Percentiles rank a stretch among this genome's conserved stretches.
Conservation (phyloP, 2,329 filamentous ascomycete species). For the Graphilbum ipis-grandicollis region DNA sequence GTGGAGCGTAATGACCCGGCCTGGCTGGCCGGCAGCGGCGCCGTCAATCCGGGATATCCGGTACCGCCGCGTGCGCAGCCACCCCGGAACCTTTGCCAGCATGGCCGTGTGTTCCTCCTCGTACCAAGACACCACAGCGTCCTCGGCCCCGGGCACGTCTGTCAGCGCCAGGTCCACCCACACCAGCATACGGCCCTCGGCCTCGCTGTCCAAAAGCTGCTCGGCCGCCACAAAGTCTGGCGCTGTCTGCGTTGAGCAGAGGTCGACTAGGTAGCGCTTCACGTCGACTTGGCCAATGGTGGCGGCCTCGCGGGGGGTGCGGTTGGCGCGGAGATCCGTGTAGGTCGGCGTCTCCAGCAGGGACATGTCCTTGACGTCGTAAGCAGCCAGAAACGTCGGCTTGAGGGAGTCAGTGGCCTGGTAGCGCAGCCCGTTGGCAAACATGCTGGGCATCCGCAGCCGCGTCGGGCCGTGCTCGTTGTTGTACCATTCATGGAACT, state of each 20-base stretch:
- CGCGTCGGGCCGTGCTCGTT: constrained; percentile 78
- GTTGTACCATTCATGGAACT: constrained; percentile 90
- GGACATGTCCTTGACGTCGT: constrained; percentile 63
- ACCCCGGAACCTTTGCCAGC: constrained; percentile 59
- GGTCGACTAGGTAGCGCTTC: constrained; percentile 52
- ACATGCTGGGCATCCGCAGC: constrained; percentile 57
- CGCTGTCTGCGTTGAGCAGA: constrained; percentile 37
- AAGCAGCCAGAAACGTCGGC: constrained; percentile 62
- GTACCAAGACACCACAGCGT: constrained; percentile 49
- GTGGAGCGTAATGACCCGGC: constrained; percentile 49
- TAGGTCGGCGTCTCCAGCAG: constrained; percentile 56
- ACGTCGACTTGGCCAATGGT: constrained; percentile 44
- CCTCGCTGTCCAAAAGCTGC: constrained; percentile 37
- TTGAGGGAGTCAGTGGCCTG: constrained; percentile 42
- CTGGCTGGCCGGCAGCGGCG: constrained; percentile 25
- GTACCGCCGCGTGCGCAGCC: constrained; percentile 57
- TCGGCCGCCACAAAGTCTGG: constrained; percentile 43
- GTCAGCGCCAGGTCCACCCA: constrained; percentile 38
- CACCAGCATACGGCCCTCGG: constrained; percentile 42
- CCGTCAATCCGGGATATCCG: constrained; percentile 47
- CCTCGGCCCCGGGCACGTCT: constrained; percentile 25
- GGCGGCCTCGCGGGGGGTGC: constrained; percentile 33
- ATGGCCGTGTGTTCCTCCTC: constrained; percentile 56
- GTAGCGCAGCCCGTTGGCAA: constrained; percentile 64
- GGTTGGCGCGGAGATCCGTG: constrained; percentile 40